Percentiles rank a stretch among this genome's conserved stretches.
phyloP scores from a whole-genome alignment of 257 asterid species.

The Scutellaria galericulata region DNA sequence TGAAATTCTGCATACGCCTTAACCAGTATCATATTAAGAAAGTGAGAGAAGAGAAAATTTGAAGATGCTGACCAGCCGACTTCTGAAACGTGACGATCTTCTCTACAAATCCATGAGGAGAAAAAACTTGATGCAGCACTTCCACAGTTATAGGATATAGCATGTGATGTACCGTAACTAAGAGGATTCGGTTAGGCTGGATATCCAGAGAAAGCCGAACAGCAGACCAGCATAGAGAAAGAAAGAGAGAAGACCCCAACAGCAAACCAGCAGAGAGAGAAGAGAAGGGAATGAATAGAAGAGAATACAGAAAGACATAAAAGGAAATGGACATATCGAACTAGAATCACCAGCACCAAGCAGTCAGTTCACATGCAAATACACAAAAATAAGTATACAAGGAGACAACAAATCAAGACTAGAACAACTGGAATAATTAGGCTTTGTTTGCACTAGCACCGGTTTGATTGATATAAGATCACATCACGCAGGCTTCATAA shows the following conservation, averaged over 20 bases:
- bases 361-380: slow-evolving; percentile 39
- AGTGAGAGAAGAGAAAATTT: slow-evolving; percentile 60
- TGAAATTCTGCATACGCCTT: slow-evolving; percentile 36
- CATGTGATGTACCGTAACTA: slow-evolving; percentile 99
- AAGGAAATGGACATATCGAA: slow-evolving; percentile 46
- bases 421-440: slow-evolving; percentile 17
- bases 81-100: slow-evolving; percentile 99
- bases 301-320: slow-evolving; percentile 53
- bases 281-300: slow-evolving; percentile 86
- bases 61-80: slow-evolving; percentile 99
- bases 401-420: slow-evolving; percentile 27
- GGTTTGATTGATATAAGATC: not conserved
- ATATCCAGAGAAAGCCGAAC: slow-evolving; percentile 75
- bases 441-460: not conserved
- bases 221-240: slow-evolving; percentile 79
- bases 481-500: slow-evolving; percentile 21
- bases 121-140: slow-evolving; percentile 99
- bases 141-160: slow-evolving; percentile 99
- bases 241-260: slow-evolving; percentile 74
- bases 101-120: slow-evolving; percentile 99
- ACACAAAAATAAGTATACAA: slow-evolving; percentile 16
- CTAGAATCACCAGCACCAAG: slow-evolving; percentile 38
- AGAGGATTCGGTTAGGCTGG: slow-evolving; percentile 99
- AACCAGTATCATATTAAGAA: slow-evolving; percentile 46
- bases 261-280: slow-evolving; percentile 87